Evolutionary conservation across 208 protist genomes (phyloP).

Genomic region (Crithidia mellificae): DNA sequence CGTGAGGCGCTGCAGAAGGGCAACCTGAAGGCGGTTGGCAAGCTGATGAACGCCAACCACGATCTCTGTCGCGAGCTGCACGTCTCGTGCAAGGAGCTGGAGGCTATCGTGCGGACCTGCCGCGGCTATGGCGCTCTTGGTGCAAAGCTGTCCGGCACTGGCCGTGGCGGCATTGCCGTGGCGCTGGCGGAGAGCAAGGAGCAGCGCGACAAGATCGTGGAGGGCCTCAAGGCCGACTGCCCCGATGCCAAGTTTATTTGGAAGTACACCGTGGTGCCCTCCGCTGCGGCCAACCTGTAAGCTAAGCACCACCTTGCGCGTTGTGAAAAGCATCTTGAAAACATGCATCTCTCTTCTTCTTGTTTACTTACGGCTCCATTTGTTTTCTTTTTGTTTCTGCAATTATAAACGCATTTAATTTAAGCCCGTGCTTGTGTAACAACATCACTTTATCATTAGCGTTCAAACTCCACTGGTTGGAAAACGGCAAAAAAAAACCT

Average conservation of each 20-base stretch:
- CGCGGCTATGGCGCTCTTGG: conserved; percentile 57
- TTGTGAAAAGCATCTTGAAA: no score
- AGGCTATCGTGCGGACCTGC: conserved; percentile 60
- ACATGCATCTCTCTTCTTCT: not conserved
- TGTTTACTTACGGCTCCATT: not conserved
- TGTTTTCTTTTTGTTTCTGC: not conserved
- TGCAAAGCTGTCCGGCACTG: conserved; percentile 83
- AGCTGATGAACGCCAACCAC: conserved; percentile 74
- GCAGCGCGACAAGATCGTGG: conserved; percentile 48
- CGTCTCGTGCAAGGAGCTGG: conserved; percentile 70
- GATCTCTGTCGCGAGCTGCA: conserved; percentile 60
- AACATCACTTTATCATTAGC: no score
- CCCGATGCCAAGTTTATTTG: conserved; percentile 69
- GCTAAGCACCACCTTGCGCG: not conserved
- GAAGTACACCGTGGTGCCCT: conserved; percentile 60
- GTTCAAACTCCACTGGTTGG: no score
- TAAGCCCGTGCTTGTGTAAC: no score
- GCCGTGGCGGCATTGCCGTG: conserved; percentile 77
- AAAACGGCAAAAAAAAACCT: no score
- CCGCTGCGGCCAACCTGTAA: conserved; percentile 12
- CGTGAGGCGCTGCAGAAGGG: conserved; percentile 48
- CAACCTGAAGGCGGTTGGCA: conserved; percentile 41
- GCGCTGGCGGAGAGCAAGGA: conserved; percentile 39
- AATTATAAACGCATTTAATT: no score
- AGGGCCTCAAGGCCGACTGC: conserved; percentile 43